phyloP scores from a whole-genome alignment of 2,329 filamentous ascomycete genomes.

The Neofusicoccum cordaticola region DNA sequence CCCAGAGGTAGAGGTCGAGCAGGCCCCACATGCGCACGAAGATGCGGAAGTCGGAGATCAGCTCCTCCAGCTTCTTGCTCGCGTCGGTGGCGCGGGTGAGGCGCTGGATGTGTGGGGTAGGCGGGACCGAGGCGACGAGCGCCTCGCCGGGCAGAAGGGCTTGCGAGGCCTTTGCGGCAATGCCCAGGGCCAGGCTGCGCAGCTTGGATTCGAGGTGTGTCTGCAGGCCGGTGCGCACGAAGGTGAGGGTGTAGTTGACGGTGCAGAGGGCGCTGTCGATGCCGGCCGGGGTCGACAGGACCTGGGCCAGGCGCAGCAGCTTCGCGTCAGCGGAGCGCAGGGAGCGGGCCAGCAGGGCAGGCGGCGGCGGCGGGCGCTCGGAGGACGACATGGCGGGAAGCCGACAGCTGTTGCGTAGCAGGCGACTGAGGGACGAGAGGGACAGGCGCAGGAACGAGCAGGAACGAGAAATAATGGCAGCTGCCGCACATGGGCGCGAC shows the following conservation, averaged over 20 bases:
- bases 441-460: too few species aligned
- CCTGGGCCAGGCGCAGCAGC: constrained; percentile 32
- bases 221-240: constrained; percentile 40
- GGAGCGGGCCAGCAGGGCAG: constrained; percentile 21
- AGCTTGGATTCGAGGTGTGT: constrained; percentile 36
- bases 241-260: constrained; percentile 42
- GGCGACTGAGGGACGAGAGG: background rate
- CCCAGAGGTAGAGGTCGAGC: constrained; percentile 70
- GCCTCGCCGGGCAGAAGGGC: constrained; percentile 43
- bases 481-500: background rate
- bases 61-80: constrained; percentile 53
- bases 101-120: constrained; percentile 29
- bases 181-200: constrained; percentile 32
- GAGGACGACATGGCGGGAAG: background rate
- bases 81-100: constrained; percentile 32
- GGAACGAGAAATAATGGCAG: too few species aligned
- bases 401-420: background rate
- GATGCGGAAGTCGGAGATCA: constrained; percentile 69
- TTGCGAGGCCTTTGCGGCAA: constrained; percentile 34
- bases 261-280: constrained; percentile 44
- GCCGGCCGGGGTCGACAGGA: constrained; percentile 41
- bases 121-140: constrained; percentile 37
- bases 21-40: constrained; percentile 76
- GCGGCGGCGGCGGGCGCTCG: background rate
- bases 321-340: constrained; percentile 30